Conservation (phyloP, 169 alveolate genomes). For the Cryptosporidium ryanae region DNA sequence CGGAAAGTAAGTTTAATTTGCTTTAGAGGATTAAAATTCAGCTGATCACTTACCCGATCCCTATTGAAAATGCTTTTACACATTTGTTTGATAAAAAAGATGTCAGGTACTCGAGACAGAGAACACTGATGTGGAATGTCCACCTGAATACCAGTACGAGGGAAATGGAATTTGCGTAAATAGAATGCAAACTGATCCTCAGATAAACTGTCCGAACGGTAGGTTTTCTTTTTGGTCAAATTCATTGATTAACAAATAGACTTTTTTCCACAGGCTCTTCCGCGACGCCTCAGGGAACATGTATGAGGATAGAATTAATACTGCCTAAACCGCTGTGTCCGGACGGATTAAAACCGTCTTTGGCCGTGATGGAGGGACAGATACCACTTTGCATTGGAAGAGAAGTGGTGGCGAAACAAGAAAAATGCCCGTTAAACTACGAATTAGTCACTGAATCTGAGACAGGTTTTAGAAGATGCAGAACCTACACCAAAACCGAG, state of each 20-base stretch:
- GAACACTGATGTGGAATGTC: constrained; percentile 54
- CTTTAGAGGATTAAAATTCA: neutral
- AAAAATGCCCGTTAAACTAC: constrained; percentile 66
- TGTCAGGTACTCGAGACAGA: constrained; percentile 64
- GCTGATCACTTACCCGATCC: neutral
- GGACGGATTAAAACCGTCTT: constrained; percentile 43
- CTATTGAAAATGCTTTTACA: neutral
- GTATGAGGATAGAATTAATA: constrained; percentile 54
- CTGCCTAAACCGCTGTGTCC: constrained; percentile 64
- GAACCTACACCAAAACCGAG: constrained; percentile 70
- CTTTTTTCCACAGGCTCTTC: constrained; percentile 28
- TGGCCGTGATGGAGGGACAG: constrained; percentile 58
- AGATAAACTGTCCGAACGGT: constrained; percentile 68
- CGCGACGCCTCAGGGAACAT: constrained; percentile 68
- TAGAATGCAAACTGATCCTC: constrained; percentile 64
- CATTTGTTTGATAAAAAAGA: neutral
- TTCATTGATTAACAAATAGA: neutral
- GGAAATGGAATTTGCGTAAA: constrained; percentile 55
- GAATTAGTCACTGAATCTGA: constrained; percentile 72
- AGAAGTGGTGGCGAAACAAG: constrained; percentile 69
- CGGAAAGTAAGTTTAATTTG: constrained; percentile 48
- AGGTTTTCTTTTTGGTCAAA: neutral
- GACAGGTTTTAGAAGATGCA: constrained; percentile 65
- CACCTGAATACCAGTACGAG: constrained; percentile 61
- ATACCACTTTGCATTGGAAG: constrained; percentile 66